These are phyloP conservation scores for Diaporthe destruens DNA, from an alignment of 2,329 filamentous ascomycete genomes.

Conservation along the genomic window DNA sequence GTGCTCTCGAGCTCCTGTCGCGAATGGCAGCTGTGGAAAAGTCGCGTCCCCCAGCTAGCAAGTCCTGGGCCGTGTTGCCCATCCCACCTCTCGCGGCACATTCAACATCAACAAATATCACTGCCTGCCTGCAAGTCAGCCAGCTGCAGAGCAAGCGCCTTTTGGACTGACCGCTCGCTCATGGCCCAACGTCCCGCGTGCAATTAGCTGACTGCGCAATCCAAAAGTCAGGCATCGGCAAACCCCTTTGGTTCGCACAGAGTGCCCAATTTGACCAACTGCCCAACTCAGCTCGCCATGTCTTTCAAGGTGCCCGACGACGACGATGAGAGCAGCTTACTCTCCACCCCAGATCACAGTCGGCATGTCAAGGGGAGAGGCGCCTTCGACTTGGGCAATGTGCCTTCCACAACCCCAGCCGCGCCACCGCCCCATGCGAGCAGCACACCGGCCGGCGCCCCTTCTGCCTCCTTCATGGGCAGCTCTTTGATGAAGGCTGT, in stretches of 20 bases:
- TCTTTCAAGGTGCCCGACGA: slow-evolving; percentile 54
- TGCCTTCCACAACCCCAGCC: slow-evolving; percentile 66
- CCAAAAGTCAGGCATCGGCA: background rate
- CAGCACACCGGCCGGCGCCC: slow-evolving; percentile 69
- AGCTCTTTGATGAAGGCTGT: slow-evolving; percentile 63
- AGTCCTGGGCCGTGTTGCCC: slow-evolving; percentile 11
- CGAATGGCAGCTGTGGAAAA: slow-evolving; percentile 37
- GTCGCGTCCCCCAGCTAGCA: slow-evolving; percentile 32
- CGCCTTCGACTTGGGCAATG: slow-evolving; percentile 56
- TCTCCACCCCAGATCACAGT: slow-evolving; percentile 63
- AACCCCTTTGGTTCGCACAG: background rate
- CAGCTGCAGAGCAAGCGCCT: background rate
- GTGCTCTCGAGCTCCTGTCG: slow-evolving; percentile 26
- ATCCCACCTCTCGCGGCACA: slow-evolving; percentile 17
- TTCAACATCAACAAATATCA: background rate
- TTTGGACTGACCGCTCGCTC: background rate
- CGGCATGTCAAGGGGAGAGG: slow-evolving; percentile 51
- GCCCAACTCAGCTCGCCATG: slow-evolving; percentile 35
- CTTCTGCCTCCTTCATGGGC: slow-evolving; percentile 66
- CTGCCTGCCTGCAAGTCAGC: background rate
- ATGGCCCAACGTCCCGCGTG: background rate
- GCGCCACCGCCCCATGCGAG: slow-evolving; percentile 64
- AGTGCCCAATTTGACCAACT: background rate
- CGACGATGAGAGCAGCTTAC: slow-evolving; percentile 55
- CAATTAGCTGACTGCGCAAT: slow-evolving; percentile 1